phyloP scores from a whole-genome alignment of 1,284 basidiomycete species.

The Peniophora sp. region DNA sequence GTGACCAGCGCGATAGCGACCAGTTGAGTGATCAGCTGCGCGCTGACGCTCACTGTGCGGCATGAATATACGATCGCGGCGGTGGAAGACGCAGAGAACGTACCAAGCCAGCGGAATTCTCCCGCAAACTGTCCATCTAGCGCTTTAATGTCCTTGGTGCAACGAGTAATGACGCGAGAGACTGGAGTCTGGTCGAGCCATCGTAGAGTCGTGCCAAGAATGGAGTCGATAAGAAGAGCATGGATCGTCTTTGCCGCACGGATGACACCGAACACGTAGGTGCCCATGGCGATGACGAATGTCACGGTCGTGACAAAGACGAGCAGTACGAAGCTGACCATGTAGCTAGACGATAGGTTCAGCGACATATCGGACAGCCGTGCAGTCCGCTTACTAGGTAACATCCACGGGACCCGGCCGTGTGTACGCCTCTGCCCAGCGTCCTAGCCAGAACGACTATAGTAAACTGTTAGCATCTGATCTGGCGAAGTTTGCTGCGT shows the following conservation, averaged over 20 bases:
- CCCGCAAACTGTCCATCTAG: constrained; percentile 22
- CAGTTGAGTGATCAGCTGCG: constrained; percentile 31
- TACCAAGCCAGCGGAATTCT: constrained; percentile 16
- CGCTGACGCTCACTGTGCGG: constrained; percentile 19
- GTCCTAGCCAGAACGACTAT: constrained; percentile 36
- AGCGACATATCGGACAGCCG: not conserved
- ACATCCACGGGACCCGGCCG: constrained; percentile 20
- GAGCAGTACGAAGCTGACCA: constrained; percentile 18
- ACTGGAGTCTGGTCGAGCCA: constrained; percentile 54
- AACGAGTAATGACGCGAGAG: constrained; percentile 50
- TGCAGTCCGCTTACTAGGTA: constrained; percentile 17
- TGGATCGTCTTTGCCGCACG: constrained; percentile 55
- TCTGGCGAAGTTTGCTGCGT: constrained; percentile 4
- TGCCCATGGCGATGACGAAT: constrained; percentile 15
- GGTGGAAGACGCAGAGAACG: too few species aligned
- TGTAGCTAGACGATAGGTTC: constrained; percentile 19
- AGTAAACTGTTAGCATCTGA: constrained; percentile 14
- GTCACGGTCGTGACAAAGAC: constrained; percentile 18
- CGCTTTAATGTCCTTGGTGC: constrained; percentile 49
- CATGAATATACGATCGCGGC: too few species aligned
- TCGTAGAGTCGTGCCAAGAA: constrained; percentile 49
- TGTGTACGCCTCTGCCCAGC: constrained; percentile 35
- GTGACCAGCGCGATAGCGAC: constrained; percentile 37
- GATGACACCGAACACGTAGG: constrained; percentile 32
- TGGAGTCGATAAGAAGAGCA: constrained; percentile 40